Conservation (phyloP, 768 basidiomycete species). For the Nevesoporus exiguus region DNA sequence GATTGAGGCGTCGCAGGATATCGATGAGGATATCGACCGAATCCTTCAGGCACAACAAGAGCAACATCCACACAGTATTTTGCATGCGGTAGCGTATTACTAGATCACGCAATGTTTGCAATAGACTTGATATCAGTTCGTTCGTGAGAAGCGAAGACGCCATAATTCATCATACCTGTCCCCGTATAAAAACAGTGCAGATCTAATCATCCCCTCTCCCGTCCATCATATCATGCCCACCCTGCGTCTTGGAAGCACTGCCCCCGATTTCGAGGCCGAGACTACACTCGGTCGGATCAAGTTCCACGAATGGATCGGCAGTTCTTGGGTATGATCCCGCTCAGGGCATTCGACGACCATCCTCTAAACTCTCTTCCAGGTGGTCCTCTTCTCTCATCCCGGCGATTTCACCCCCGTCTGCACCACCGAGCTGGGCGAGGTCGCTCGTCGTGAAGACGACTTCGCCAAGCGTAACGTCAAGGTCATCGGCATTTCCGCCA, state of each 20-base stretch:
- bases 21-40: conserved; percentile 87
- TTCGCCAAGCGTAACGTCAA: conserved; percentile 89
- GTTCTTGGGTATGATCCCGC: conserved; percentile 66
- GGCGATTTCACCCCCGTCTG: conserved; percentile 92
- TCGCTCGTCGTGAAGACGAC: conserved; percentile 81
- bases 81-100: conserved; percentile 92
- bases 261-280: conserved; percentile 88
- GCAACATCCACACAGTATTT: conserved; percentile 85
- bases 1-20: conserved; percentile 83
- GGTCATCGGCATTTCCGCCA: conserved; percentile 91
- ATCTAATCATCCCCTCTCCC: conserved; percentile 4
- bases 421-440: conserved; percentile 97
- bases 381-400: conserved; percentile 90
- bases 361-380: conserved; percentile 40
- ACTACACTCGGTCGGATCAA: conserved; percentile 86
- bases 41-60: conserved; percentile 86
- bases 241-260: conserved; percentile 81
- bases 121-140: conserved; percentile 10
- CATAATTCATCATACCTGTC: conserved; percentile 36
- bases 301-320: conserved; percentile 90
- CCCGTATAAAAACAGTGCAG: conserved; percentile 5
- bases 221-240: conserved; percentile 35
- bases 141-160: conserved; percentile 65
- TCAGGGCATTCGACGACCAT: not conserved
- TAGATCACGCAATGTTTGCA: conserved; percentile 38